Evolutionary conservation across 2,329 filamentous ascomycete genomes (phyloP).

Genomic region (Aspergillus ruber): DNA sequence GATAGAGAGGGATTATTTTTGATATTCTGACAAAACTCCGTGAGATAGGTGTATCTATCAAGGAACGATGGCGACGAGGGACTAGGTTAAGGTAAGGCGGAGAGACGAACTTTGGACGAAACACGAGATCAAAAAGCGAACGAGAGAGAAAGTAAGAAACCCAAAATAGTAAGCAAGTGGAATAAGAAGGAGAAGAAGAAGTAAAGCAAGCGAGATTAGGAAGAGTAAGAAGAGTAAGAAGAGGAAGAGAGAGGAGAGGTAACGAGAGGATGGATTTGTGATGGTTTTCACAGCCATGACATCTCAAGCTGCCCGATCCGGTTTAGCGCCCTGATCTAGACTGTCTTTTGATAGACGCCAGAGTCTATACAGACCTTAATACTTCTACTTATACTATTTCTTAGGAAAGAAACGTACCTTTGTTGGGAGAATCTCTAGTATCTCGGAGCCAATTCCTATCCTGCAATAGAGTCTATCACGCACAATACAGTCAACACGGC

Average conservation of each 20-base stretch:
- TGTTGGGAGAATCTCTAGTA: no score
- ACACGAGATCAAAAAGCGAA: constrained; percentile 10
- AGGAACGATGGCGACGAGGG: constrained; percentile 15
- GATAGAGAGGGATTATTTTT: not conserved
- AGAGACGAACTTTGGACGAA: constrained; percentile 2
- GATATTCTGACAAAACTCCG: constrained; percentile 1
- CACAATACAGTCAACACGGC: no score
- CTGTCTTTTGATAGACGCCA: no score
- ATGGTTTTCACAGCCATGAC: constrained; percentile 20
- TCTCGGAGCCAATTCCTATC: no score
- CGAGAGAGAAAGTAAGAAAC: constrained; percentile 5
- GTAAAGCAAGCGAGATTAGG: not conserved
- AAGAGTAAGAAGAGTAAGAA: not conserved
- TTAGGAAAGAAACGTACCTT: no score
- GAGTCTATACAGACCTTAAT: no score
- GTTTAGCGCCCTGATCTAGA: constrained; percentile 12
- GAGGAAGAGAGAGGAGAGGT: constrained; percentile 6
- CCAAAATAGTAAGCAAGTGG: not conserved
- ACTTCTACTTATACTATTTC: no score
- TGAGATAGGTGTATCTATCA: constrained; percentile 12
- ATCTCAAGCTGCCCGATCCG: constrained; percentile 20
- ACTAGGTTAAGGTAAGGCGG: constrained; percentile 11
- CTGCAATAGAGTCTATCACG: no score
- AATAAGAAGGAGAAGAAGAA: constrained; percentile 9
- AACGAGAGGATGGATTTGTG: constrained; percentile 7